A percentile compares a stretch with the other conserved stretches of the same genome.
Evolutionary conservation across 805 yeast genomes (phyloP).

Genomic region (Komagataella ulmi): DNA sequence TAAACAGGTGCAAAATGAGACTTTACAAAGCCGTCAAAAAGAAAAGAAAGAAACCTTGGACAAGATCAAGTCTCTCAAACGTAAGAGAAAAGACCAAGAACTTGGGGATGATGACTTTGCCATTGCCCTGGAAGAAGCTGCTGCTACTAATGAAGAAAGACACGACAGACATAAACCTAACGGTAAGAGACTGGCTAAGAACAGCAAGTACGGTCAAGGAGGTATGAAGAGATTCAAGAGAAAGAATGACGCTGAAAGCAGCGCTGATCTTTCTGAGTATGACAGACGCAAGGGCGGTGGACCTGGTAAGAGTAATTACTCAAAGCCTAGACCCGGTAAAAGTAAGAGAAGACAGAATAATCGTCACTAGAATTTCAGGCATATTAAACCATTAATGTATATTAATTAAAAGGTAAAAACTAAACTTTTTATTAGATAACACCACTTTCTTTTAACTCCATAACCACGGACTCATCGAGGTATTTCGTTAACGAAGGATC

Average conservation of each 20-base stretch:
- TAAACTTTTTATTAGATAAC: constrained; percentile 10
- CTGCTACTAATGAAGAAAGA: constrained; percentile 40
- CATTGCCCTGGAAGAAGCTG: constrained; percentile 85
- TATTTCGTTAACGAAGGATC: constrained; percentile 58
- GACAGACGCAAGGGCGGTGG: constrained; percentile 39
- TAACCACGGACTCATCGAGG: constrained; percentile 46
- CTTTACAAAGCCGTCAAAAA: constrained; percentile 85
- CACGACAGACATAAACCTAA: constrained; percentile 35
- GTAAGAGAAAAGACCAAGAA: constrained; percentile 72
- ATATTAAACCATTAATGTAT: constrained; percentile 1
- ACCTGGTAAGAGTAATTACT: constrained; percentile 13
- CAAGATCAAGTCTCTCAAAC: constrained; percentile 80
- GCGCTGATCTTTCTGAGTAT: constrained; percentile 54
- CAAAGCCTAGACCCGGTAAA: constrained; percentile 37
- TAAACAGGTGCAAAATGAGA: constrained; percentile 90
- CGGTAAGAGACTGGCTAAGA: constrained; percentile 55
- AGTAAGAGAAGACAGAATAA: constrained; percentile 28
- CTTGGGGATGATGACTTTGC: constrained; percentile 66
- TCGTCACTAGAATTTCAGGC: constrained; percentile 4
- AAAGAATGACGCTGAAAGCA: constrained; percentile 59
- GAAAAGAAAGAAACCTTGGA: constrained; percentile 86
- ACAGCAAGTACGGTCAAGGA: constrained; percentile 63
- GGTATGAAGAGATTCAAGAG: constrained; percentile 67
- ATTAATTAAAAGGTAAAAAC: background rate
- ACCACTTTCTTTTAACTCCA: constrained; percentile 38